phyloP scores from a whole-genome alignment of 805 yeast species.

The Metschnikowia sp. region DNA sequence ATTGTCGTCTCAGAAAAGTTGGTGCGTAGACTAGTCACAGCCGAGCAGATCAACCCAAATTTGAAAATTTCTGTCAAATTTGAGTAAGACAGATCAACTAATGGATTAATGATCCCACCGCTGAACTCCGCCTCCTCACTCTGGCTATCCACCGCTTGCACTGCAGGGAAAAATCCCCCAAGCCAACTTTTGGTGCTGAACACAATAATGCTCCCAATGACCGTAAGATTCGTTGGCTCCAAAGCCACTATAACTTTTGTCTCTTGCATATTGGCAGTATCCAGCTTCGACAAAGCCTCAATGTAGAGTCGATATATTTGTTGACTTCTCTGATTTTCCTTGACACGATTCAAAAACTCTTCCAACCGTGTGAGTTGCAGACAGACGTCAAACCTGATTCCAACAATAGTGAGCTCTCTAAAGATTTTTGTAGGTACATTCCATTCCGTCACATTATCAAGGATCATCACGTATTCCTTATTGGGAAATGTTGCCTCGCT shows the following conservation, averaged over 20 bases:
- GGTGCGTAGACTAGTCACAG: conserved; percentile 19
- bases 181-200: conserved; percentile 46
- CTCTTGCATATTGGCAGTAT: conserved; percentile 28
- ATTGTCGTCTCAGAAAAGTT: conserved; percentile 24
- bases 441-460: conserved; percentile 46
- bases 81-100: conserved; percentile 51
- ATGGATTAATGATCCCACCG: conserved; percentile 53
- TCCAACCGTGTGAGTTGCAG: conserved; percentile 40
- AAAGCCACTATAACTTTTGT: conserved; percentile 49
- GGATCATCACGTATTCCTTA: conserved; percentile 36
- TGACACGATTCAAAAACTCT: conserved; percentile 31
- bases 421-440: conserved; percentile 52
- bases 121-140: conserved; percentile 19
- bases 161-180: conserved; percentile 49
- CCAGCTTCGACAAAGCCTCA: conserved; percentile 33
- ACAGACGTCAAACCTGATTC: conserved; percentile 56
- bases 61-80: conserved; percentile 53
- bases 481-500: conserved; percentile 13
- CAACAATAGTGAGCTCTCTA: conserved; percentile 53
- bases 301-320: conserved; percentile 29
- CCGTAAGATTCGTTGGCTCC: conserved; percentile 49
- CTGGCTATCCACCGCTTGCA: conserved; percentile 36
- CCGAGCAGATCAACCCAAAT: conserved; percentile 54
- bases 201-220: conserved; percentile 50
- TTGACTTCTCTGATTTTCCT: conserved; percentile 18